phyloP scores from a whole-genome alignment of 305 asterid species.

The Solanum chacoense region DNA sequence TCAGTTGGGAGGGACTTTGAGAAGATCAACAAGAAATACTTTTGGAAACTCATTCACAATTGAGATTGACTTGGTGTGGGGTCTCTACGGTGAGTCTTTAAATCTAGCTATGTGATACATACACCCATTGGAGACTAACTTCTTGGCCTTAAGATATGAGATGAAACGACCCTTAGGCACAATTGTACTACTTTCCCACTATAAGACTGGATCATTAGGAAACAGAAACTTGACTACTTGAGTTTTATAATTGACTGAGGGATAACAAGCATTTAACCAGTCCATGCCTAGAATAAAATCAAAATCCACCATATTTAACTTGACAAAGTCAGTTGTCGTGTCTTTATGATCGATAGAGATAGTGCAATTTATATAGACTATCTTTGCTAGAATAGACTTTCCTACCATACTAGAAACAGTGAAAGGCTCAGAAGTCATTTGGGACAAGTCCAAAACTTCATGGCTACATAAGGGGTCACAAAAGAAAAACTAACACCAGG shows the following conservation, averaged over 20 bases:
- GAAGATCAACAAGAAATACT: not conserved
- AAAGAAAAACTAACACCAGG: no score
- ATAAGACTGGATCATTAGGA: no score
- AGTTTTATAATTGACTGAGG: not conserved
- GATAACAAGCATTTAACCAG: not conserved
- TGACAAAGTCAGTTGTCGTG: not conserved
- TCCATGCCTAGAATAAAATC: not conserved
- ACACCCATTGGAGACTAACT: not conserved
- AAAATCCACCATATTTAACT: not conserved
- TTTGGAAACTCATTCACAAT: not conserved
- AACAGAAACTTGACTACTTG: not conserved
- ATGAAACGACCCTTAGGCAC: not conserved
- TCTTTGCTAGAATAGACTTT: not conserved
- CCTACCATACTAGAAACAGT: not conserved
- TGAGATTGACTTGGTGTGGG: not conserved
- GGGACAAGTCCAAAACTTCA: not conserved
- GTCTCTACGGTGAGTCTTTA: not conserved
- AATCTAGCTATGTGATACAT: not conserved
- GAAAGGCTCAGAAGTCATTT: not conserved
- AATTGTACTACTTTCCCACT: not conserved
- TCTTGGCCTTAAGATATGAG: not conserved
- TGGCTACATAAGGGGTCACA: not conserved
- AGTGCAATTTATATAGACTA: not conserved
- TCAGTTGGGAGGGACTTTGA: not conserved
- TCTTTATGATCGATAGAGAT: not conserved